phyloP scores from a whole-genome alignment of 352 stramenopile genomes.

The Phytophthora pseudosyringae region DNA sequence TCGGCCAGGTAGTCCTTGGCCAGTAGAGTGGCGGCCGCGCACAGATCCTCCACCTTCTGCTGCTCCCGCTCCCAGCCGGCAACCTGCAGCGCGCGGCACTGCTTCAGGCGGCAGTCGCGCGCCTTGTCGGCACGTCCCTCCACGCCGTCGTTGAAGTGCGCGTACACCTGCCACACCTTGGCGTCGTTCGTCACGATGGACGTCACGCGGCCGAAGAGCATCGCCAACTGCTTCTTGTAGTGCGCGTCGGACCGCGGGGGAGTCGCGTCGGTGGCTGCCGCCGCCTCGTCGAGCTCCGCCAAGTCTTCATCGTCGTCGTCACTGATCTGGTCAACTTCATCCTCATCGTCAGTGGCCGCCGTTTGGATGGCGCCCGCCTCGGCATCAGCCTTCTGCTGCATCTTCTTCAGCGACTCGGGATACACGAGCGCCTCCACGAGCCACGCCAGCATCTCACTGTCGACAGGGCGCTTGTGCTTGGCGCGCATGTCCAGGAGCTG shows the following conservation, averaged over 20 bases:
- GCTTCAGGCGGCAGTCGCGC: slow-evolving; percentile 80
- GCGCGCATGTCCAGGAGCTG: slow-evolving; percentile 79
- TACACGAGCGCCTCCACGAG: slow-evolving; percentile 84
- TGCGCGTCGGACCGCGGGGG: slow-evolving; percentile 62
- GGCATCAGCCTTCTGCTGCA: slow-evolving; percentile 42
- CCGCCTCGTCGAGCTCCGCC: slow-evolving; percentile 55
- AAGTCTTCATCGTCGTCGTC: slow-evolving; percentile 58
- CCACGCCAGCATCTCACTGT: slow-evolving; percentile 82
- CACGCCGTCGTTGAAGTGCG: slow-evolving; percentile 77
- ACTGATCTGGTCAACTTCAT: slow-evolving; percentile 27
- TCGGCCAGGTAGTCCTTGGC: slow-evolving; percentile 70
- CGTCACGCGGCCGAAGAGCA: slow-evolving; percentile 81
- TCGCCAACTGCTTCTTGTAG: slow-evolving; percentile 77
- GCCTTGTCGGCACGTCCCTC: slow-evolving; percentile 68
- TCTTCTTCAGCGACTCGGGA: slow-evolving; percentile 52
- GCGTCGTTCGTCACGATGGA: slow-evolving; percentile 80
- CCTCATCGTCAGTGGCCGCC: slow-evolving; percentile 27
- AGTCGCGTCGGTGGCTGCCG: slow-evolving; percentile 49
- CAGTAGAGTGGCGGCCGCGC: slow-evolving; percentile 57
- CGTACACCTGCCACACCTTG: slow-evolving; percentile 87
- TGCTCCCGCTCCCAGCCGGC: slow-evolving; percentile 77
- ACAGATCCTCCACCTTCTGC: slow-evolving; percentile 63
- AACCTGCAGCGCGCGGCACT: slow-evolving; percentile 73
- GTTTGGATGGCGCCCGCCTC: slow-evolving; percentile 32
- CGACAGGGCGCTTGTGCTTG: slow-evolving; percentile 83